A percentile compares a stretch with the other conserved stretches of the same genome.
Evolutionary conservation across 345 rosid species (phyloP).

Genomic region (Arabidopsis arenosa): DNA sequence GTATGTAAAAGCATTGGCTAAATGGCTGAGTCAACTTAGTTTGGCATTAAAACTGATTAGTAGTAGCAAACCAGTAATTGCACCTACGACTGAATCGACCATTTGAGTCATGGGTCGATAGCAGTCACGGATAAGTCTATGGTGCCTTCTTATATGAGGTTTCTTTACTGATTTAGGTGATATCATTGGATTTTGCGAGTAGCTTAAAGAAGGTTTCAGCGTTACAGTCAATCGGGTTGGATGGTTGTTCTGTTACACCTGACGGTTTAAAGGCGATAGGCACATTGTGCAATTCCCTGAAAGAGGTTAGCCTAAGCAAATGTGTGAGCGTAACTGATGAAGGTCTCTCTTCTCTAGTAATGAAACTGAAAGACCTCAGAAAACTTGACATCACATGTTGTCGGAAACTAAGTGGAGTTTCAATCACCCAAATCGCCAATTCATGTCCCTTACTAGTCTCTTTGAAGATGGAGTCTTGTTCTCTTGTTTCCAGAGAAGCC

Average conservation of each 20-base stretch:
- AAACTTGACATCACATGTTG: slow-evolving; percentile 59
- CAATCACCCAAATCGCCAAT: slow-evolving; percentile 47
- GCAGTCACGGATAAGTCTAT: background rate
- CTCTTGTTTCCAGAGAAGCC: slow-evolving; percentile 53
- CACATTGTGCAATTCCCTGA: slow-evolving; percentile 42
- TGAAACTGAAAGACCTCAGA: slow-evolving; percentile 46
- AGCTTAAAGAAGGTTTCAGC: slow-evolving; percentile 47
- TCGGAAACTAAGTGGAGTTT: slow-evolving; percentile 51
- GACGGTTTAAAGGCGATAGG: slow-evolving; percentile 53
- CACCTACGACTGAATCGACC: slow-evolving; percentile 6
- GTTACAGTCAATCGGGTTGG: slow-evolving; percentile 50
- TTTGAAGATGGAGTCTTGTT: slow-evolving; percentile 59
- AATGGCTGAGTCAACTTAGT: background rate
- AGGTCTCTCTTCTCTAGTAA: slow-evolving; percentile 49
- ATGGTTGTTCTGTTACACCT: slow-evolving; percentile 50
- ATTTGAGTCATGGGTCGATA: background rate
- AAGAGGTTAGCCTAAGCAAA: slow-evolving; percentile 54
- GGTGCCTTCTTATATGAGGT: slow-evolving; percentile 32
- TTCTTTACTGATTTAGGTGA: slow-evolving; percentile 41
- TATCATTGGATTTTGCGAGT: slow-evolving; percentile 43
- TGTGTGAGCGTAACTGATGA: slow-evolving; percentile 52
- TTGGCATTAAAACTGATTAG: slow-evolving; percentile 9
- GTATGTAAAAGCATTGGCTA: slow-evolving; percentile 26
- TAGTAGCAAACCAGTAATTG: background rate
- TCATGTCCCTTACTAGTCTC: slow-evolving; percentile 53